Percentiles rank a stretch among this genome's conserved stretches.
phyloP scores from a whole-genome alignment of 495 filamentous ascomycete species.

The Copromyces sp. region DNA sequence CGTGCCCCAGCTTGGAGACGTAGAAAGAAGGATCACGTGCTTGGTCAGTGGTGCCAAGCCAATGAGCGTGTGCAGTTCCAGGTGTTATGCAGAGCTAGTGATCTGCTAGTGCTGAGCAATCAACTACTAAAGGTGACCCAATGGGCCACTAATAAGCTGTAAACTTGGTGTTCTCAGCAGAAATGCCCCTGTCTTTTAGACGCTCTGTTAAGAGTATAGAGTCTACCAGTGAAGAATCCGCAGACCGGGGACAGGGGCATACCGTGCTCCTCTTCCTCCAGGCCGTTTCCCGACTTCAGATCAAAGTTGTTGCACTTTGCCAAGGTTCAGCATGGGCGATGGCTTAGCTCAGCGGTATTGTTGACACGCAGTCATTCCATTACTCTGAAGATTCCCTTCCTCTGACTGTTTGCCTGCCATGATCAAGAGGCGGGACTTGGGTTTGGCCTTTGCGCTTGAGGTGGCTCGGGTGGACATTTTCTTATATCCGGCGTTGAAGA shows the following conservation, averaged over 20 bases:
- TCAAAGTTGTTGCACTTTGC: neutral
- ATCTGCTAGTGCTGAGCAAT: neutral
- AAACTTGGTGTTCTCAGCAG: too few species aligned
- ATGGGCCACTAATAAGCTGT: too few species aligned
- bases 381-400: neutral
- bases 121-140: neutral
- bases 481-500: neutral
- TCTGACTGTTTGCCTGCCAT: neutral
- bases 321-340: neutral
- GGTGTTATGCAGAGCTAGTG: neutral
- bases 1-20: neutral
- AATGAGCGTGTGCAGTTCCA: neutral
- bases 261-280: neutral
- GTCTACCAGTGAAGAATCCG: too few species aligned
- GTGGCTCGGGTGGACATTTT: neutral
- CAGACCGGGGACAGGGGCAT: too few species aligned
- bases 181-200: too few species aligned
- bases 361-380: neutral
- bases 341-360: neutral
- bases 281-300: neutral
- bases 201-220: too few species aligned
- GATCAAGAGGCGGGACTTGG: neutral
- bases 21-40: neutral
- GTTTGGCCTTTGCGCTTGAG: neutral
- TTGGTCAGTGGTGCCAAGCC: neutral